Evolutionary conservation across 2,329 filamentous ascomycete species (phyloP).

Genomic region (Davidsoniella eucalypti): DNA sequence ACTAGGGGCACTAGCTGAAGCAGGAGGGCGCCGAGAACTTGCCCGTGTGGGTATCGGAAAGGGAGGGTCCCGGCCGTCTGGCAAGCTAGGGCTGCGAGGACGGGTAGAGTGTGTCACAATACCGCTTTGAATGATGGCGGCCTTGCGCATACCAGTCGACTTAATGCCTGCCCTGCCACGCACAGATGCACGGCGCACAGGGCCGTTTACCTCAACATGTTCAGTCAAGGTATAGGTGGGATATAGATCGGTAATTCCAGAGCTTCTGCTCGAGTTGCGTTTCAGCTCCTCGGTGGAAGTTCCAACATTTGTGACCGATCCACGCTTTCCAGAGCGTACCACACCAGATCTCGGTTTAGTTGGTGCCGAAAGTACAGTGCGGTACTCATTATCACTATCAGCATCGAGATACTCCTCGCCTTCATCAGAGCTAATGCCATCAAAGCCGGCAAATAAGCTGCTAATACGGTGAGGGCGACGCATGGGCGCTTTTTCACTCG

Average conservation of each 20-base stretch:
- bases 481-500: constrained; percentile 39
- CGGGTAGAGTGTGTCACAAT: constrained; percentile 46
- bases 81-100: constrained; percentile 47
- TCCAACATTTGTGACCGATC: constrained; percentile 20
- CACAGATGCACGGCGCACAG: constrained; percentile 19
- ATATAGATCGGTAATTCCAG: constrained; percentile 27
- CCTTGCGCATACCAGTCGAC: constrained; percentile 53
- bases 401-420: constrained; percentile 43
- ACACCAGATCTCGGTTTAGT: constrained; percentile 19
- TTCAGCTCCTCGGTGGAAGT: constrained; percentile 26
- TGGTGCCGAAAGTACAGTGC: constrained; percentile 47
- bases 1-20: constrained; percentile 46
- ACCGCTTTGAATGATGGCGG: constrained; percentile 66
- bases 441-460: constrained; percentile 76
- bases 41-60: constrained; percentile 84
- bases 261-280: constrained; percentile 20
- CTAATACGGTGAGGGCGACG: constrained; percentile 60
- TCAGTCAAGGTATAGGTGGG: constrained; percentile 26
- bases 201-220: constrained; percentile 8
- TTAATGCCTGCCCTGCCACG: constrained; percentile 18
- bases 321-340: constrained; percentile 26
- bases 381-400: constrained; percentile 52
- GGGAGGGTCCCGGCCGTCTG: constrained; percentile 50
- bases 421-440: constrained; percentile 53
- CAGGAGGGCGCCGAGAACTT: constrained; percentile 61